A percentile compares a stretch with the other conserved stretches of the same genome.
These are phyloP conservation scores for Calonectria hongkongensis DNA, from an alignment of 2,329 filamentous ascomycete genomes.

Conservation along the genomic window DNA sequence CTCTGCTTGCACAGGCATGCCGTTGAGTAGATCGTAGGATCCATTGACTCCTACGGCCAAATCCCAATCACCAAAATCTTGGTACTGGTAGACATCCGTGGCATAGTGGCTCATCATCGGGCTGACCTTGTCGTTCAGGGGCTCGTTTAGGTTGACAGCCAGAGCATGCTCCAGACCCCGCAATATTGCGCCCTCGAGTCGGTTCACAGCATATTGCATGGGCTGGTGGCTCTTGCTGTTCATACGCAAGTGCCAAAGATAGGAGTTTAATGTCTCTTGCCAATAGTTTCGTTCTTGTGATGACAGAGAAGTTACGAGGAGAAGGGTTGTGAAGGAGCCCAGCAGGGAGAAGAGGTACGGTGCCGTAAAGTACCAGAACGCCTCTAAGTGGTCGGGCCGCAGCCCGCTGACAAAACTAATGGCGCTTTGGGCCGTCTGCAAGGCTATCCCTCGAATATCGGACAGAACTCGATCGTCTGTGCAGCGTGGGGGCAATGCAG, in stretches of 20 bases:
- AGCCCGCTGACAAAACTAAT: slow-evolving; percentile 59
- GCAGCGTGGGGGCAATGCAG: slow-evolving; percentile 56
- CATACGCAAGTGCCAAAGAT: slow-evolving; percentile 58
- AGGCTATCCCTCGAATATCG: slow-evolving; percentile 57
- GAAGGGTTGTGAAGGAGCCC: slow-evolving; percentile 62
- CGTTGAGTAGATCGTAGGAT: slow-evolving; percentile 57
- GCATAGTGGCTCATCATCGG: slow-evolving; percentile 54
- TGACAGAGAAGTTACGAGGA: slow-evolving; percentile 59
- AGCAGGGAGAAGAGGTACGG: slow-evolving; percentile 63
- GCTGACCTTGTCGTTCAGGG: slow-evolving; percentile 55
- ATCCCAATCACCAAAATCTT: slow-evolving; percentile 60
- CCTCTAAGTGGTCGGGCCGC: slow-evolving; percentile 62
- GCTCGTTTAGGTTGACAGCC: slow-evolving; percentile 59
- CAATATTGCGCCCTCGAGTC: slow-evolving; percentile 61
- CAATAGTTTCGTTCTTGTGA: slow-evolving; percentile 58
- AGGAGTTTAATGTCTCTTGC: slow-evolving; percentile 59
- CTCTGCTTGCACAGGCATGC: slow-evolving; percentile 51
- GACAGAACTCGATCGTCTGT: slow-evolving; percentile 54
- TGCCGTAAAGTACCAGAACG: slow-evolving; percentile 64
- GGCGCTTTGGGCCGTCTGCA: slow-evolving; percentile 58
- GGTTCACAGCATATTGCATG: slow-evolving; percentile 61
- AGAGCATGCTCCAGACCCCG: slow-evolving; percentile 61
- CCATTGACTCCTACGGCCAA: slow-evolving; percentile 54
- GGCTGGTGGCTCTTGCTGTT: slow-evolving; percentile 61
- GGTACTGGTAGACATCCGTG: slow-evolving; percentile 56